Evolutionary conservation across 768 basidiomycete genomes (phyloP).

Genomic region (Pisolithus sp.): DNA sequence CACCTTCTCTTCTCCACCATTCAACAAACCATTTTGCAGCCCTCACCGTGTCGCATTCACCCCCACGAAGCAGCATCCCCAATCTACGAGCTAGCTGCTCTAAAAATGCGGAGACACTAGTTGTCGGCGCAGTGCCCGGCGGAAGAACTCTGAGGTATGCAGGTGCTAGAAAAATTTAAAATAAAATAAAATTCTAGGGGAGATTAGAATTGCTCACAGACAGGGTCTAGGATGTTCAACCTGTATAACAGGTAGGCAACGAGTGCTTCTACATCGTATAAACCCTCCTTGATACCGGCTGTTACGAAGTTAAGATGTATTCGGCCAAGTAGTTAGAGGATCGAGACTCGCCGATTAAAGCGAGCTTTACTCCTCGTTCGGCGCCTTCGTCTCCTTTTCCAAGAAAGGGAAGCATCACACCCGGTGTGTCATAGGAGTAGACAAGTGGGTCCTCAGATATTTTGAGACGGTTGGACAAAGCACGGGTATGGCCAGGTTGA

Average conservation of each 20-base stretch:
- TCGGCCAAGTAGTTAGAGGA: neutral
- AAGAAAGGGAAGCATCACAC: constrained; percentile 94
- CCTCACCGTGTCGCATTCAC: constrained; percentile 58
- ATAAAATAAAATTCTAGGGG: neutral
- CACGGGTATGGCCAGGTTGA: constrained; percentile 85
- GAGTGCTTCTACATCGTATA: constrained; percentile 80
- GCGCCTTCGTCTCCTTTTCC: constrained; percentile 81
- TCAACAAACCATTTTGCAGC: constrained; percentile 78
- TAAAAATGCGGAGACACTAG: constrained; percentile 62
- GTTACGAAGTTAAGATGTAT: constrained; percentile 11
- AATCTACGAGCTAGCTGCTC: constrained; percentile 63
- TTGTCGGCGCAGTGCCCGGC: constrained; percentile 46
- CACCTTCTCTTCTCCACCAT: constrained; percentile 82
- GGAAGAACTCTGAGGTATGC: constrained; percentile 63
- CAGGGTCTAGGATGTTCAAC: constrained; percentile 71
- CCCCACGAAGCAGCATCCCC: constrained; percentile 79
- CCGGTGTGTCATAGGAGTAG: constrained; percentile 94
- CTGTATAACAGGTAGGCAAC: constrained; percentile 84
- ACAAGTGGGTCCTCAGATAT: constrained; percentile 74
- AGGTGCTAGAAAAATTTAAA: constrained; percentile 46
- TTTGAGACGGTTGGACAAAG: constrained; percentile 84
- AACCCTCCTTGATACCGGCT: constrained; percentile 92
- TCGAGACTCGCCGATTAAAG: constrained; percentile 74
- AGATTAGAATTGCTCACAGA: constrained; percentile 40
- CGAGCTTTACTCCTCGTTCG: constrained; percentile 89